Evolutionary conservation across 164 flowering plant genomes (phyloP).

Genomic region (Tinospora cordifolia): DNA sequence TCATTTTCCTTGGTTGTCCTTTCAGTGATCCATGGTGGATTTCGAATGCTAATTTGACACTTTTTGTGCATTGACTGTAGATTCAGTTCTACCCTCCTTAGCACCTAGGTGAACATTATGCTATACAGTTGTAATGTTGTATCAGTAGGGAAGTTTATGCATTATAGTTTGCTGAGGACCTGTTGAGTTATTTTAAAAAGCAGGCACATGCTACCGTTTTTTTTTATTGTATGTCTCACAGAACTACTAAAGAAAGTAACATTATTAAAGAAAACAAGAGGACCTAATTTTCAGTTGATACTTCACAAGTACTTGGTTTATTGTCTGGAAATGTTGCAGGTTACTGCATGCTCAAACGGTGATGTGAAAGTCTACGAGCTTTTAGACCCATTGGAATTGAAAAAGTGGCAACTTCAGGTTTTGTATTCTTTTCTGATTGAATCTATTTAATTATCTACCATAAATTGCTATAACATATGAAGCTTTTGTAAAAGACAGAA

Average conservation of each 20-base stretch:
- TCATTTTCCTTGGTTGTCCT: no score
- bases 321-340: slow-evolving; percentile 30
- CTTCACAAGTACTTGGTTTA: not conserved
- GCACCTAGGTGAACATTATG: no score
- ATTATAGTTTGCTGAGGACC: not conserved
- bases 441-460: not conserved
- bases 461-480: not conserved
- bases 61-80: no score
- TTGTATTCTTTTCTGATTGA: not conserved
- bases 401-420: slow-evolving; percentile 96
- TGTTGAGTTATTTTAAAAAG: not conserved
- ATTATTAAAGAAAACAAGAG: not conserved
- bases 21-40: no score
- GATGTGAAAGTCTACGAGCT: slow-evolving; percentile 74
- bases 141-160: no score
- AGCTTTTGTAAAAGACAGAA: not conserved
- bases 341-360: slow-evolving; percentile 79
- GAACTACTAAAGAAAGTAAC: not conserved
- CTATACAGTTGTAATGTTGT: no score
- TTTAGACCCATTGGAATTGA: slow-evolving; percentile 63
- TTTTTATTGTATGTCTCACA: not conserved
- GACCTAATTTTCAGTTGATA: not conserved
- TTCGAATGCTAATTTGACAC: no score
- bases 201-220: not conserved
- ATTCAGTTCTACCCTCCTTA: no score